Evolutionary conservation across 768 basidiomycete species (phyloP), one percentile per base, ranked within the genome.

Genomic region (Hygrocybe coccinea): DNA sequence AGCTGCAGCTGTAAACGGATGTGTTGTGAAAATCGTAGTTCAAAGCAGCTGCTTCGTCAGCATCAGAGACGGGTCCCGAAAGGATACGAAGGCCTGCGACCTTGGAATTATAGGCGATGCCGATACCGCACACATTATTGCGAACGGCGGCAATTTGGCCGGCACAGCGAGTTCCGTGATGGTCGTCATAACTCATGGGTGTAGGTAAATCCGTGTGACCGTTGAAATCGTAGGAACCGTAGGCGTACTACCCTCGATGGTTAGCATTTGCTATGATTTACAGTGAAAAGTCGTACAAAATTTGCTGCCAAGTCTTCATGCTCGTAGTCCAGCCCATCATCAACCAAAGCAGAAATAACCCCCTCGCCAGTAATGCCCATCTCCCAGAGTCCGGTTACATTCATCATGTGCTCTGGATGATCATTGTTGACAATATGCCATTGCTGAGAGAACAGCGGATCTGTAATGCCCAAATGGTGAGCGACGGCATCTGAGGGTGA

Each of bases 111-210:
- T 97, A 94, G 6, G 97, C 92, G 53, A 99, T 87, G 17, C 97
- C 97, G 14, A 98, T 77, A 33, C 97, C 97, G 64, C 97, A 99
- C 2, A 88, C 89, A 52, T 87, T 83, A 72, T 99, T 99, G 67
- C 89, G 91, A 12, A 79, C 84, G 1, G 97, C 97, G 19, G 91
- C 94, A 48, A 99, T 84, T 71, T 99, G 95, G 25, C 97, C 97
- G 1, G 95, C 95, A 68, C 97, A 99, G 2, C 97, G 88, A 0
- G 97, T 99, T 10, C 97, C 97, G 66, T 99, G 97, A 62, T 91
- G 91, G 62, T 99, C 97, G 60, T 98, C 95, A 22, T 77, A 80
- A 43, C 95, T 83, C 55, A 86, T 81, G 0, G 97, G 97, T 34
- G 86, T 87, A 9, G 97, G 97, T 5, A 97, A 76, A 12, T 83